phyloP scores from a whole-genome alignment of 2,329 filamentous ascomycete species.

The Colletotrichum cuscutae region DNA sequence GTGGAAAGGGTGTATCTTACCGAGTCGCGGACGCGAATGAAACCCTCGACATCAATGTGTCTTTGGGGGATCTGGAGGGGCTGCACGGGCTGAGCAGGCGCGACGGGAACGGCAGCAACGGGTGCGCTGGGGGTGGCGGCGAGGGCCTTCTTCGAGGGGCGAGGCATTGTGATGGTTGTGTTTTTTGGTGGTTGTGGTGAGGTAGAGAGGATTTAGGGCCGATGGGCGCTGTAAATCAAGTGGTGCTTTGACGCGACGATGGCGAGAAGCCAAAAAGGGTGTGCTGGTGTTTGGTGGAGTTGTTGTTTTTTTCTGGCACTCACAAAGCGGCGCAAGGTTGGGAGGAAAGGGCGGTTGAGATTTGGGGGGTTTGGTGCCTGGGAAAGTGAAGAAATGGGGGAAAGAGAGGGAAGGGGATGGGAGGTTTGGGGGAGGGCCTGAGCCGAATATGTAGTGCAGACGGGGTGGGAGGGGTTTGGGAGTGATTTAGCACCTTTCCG shows the following conservation, averaged over 20 bases:
- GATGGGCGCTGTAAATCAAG: slow-evolving; percentile 26
- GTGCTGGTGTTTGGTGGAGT: slow-evolving; percentile 40
- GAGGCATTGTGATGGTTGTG: slow-evolving; percentile 51
- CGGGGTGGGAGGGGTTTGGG: slow-evolving; percentile 29
- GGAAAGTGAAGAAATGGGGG: slow-evolving; percentile 33
- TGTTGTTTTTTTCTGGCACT: slow-evolving; percentile 28
- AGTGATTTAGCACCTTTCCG: slow-evolving; percentile 32
- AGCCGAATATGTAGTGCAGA: slow-evolving; percentile 34
- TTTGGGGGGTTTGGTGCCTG: slow-evolving; percentile 28
- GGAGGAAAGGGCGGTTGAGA: slow-evolving; percentile 35
- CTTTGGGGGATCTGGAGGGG: slow-evolving; percentile 38
- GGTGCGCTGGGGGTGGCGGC: slow-evolving; percentile 49
- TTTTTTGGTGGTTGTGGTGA: slow-evolving; percentile 36
- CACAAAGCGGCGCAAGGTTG: slow-evolving; percentile 39
- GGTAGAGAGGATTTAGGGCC: slow-evolving; percentile 3
- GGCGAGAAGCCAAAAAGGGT: slow-evolving; percentile 34
- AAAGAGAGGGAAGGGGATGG: slow-evolving; percentile 37
- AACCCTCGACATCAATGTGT: slow-evolving; percentile 77
- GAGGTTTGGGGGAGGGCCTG: slow-evolving; percentile 37
- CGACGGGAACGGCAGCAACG: slow-evolving; percentile 46
- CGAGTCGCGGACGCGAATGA: slow-evolving; percentile 82
- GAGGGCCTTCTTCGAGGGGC: slow-evolving; percentile 55
- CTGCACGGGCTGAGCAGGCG: slow-evolving; percentile 45
- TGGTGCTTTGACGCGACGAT: slow-evolving; percentile 31
- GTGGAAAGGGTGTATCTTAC: slow-evolving; percentile 62